Evolutionary conservation across 768 basidiomycete species (phyloP), one percentile per base, ranked within the genome.

Genomic region (Russula foetens): DNA sequence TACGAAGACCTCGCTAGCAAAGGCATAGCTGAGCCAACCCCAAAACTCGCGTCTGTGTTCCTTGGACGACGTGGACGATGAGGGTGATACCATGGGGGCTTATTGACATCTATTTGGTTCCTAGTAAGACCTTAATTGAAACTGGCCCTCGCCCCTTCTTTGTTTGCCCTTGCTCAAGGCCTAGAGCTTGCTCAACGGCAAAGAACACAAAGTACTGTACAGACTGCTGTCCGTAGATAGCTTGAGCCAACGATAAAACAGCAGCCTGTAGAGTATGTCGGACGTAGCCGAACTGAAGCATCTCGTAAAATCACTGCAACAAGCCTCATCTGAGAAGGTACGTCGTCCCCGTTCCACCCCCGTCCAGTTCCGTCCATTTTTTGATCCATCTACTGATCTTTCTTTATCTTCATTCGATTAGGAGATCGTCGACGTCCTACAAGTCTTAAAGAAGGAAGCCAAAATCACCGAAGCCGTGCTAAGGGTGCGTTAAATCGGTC

Each of bases 11-110:
- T 90, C 86, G 71, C 87, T 89, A 26, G 90, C 90, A 68, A 92
- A 92, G 0, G 89, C 89, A 67, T 92, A 92, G 64, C 84, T 85
- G 59, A 91, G 75, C 90, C 90, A 92, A 47, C 90, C 90, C 53
- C 80, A 76, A 7, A 90, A 76, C 28, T 74, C 75, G 29, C 67
- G 64, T 45, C 59, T 67, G 53, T 73, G 39, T n/a, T 24, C 33
- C 19, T 63, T 66, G 4, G 54, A 35, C 14, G 39, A 19, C 0
- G 57, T 4, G 9, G 44, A 14, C 31, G 50, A 21, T 7, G 47
- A 35, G 6, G 21, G 9, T 41, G n/a, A 17, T 15, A 35, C 15
- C 39, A 35, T 41, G 3, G 33, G 12, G 24, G 15, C n/a, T 21
- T 57, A 8, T 62, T 62, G 50, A 53, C 51, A 15, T 12, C 0